Percentiles rank a stretch among this genome's conserved stretches.
These are phyloP conservation scores for Pseudocercospora macadamiae DNA, from an alignment of 2,329 filamentous ascomycete genomes.

Conservation along the genomic window DNA sequence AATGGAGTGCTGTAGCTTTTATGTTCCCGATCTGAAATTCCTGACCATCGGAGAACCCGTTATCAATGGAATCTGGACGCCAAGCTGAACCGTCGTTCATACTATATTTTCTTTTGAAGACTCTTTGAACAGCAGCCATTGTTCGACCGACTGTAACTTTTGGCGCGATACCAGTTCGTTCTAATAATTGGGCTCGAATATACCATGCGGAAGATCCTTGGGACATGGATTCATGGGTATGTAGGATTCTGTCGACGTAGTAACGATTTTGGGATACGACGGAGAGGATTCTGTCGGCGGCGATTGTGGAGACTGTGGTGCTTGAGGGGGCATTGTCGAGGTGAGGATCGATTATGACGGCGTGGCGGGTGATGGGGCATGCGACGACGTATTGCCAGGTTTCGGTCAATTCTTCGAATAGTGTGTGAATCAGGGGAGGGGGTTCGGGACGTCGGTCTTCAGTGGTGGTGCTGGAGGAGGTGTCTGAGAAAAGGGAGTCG, in stretches of 20 bases:
- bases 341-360: conserved; percentile 66
- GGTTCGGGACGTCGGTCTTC: conserved; percentile 20
- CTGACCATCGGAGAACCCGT: conserved; percentile 22
- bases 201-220: conserved; percentile 30
- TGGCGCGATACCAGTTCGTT: conserved; percentile 22
- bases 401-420: conserved; percentile 48
- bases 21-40: conserved; percentile 25
- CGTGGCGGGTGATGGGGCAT: conserved; percentile 52
- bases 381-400: conserved; percentile 66
- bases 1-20: conserved; percentile 22
- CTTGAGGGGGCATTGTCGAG: conserved; percentile 54
- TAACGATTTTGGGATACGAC: conserved; percentile 25
- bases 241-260: conserved; percentile 26
- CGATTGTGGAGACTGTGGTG: conserved; percentile 27
- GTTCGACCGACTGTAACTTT: conserved; percentile 21
- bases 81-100: conserved; percentile 25
- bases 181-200: conserved; percentile 26
- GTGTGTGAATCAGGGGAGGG: conserved; percentile 30
- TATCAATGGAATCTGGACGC: conserved; percentile 20
- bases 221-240: conserved; percentile 25
- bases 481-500: conserved; percentile 16
- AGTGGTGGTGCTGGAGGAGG: conserved; percentile 13
- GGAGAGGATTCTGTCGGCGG: conserved; percentile 25
- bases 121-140: conserved; percentile 26
- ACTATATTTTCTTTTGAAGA: conserved; percentile 27